Conservation (phyloP, 208 protist genomes). For the Leishmania gerbilli region DNA sequence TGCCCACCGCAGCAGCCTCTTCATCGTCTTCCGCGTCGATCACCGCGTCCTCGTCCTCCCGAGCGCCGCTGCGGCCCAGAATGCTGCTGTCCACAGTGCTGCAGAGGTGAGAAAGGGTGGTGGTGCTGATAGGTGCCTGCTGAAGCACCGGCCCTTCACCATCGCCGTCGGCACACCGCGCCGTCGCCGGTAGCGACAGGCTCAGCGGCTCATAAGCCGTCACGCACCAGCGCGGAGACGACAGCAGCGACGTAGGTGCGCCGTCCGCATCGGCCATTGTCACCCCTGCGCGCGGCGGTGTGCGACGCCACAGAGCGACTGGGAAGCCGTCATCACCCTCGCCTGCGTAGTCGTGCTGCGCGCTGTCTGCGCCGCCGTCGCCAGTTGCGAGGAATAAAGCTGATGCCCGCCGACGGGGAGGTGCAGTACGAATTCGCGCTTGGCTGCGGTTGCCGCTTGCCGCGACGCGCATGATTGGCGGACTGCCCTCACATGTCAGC, state of each 20-base stretch:
- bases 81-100: background rate
- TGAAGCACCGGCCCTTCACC: background rate
- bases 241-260: slow-evolving; percentile 2
- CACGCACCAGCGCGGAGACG: slow-evolving; percentile 18
- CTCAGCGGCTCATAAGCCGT: slow-evolving; percentile 14
- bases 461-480: background rate
- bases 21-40: background rate
- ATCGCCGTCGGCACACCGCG: background rate
- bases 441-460: background rate
- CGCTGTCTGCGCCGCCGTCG: background rate
- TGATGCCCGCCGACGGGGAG: background rate
- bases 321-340: background rate
- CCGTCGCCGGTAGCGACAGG: background rate
- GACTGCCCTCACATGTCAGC: background rate
- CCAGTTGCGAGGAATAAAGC: background rate
- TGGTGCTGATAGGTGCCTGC: background rate
- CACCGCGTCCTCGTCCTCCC: background rate
- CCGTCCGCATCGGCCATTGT: background rate
- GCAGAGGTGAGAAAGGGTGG: background rate
- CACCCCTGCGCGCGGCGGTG: background rate
- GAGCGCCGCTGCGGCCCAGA: background rate
- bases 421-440: background rate
- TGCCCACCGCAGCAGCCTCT: background rate
- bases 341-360: background rate
- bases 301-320: slow-evolving; percentile 7